Base-by-base conservation (phyloP, 2,329 filamentous ascomycete species). In the Neonectria hederae region DNA sequence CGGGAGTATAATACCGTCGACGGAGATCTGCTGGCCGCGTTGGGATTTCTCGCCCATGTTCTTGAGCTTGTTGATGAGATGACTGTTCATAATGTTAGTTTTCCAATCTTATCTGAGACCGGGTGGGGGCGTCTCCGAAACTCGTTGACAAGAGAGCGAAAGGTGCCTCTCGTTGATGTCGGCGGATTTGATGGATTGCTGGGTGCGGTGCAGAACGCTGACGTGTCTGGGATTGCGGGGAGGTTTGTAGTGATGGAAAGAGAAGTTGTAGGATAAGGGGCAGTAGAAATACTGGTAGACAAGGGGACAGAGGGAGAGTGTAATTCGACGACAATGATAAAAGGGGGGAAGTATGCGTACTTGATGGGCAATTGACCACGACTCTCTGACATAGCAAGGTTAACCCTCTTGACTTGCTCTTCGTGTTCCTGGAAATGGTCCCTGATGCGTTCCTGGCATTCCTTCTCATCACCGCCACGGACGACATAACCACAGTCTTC, bases 401-500 rank as follows among this genome's bases (percentile, higher is more conserved):
- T 81, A 63, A 83, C 79, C 70, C 81, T 80, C 76, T 83, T 76
- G 17, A 84, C 79, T 63, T 87, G 85, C 54, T 83, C 80, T 43
- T 88, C 85, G 72, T 93, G 90, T 56, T 86, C 80, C 42, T 81
- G 66, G 42, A 89, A 85, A 73, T 93, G 91, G 52, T 85, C 80
- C 19, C 81, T 82, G 49, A 93, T 90, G 10, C 86, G 78, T 5
- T 82, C 78, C 63, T 87, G 84, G 24, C 86, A 86, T 0, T 83
- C 81, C 3, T 83, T 77, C 45, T 85, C 82, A 48, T 87, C 84
- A n/a, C 87, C 87, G 2, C 83, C 84, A 65, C 89, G 89, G 11
- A 92, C 87, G 43, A 89, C 83, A 69, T 89, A 89, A 40, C 79
- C 79, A 72, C 91, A 93, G 24, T 85, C 88, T 11, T 88, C 86